Percentiles rank a stretch among this genome's conserved stretches.
Evolutionary conservation across 1,284 basidiomycete species (phyloP).

Genomic region (Malassezia arunalokei): DNA sequence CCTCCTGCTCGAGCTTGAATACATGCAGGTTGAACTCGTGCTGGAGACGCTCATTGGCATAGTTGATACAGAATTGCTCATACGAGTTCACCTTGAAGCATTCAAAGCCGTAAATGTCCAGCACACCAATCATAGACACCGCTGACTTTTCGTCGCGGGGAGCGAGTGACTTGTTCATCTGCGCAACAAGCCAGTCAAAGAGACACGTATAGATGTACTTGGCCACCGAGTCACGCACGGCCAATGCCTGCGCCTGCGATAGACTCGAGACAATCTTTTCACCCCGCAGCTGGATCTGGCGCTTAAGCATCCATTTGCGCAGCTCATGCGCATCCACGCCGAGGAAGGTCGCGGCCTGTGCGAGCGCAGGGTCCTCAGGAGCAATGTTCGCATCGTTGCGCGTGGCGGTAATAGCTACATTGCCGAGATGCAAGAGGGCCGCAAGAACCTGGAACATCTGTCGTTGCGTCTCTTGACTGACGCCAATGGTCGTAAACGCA

Average conservation of each 20-base stretch:
- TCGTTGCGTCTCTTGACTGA: constrained; percentile 94
- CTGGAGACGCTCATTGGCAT: constrained; percentile 81
- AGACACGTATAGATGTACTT: constrained; percentile 98
- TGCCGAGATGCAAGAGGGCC: constrained; percentile 86
- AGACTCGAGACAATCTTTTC: constrained; percentile 89
- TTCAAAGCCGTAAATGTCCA: constrained; percentile 58
- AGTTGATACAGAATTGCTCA: constrained; percentile 99
- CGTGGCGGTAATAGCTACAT: constrained; percentile 72
- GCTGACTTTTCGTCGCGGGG: constrained; percentile 73
- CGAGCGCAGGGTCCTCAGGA: constrained; percentile 69
- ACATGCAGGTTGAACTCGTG: constrained; percentile 66
- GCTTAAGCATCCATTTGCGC: constrained; percentile 98
- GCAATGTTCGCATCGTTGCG: constrained; percentile 74
- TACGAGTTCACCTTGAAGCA: constrained; percentile 63
- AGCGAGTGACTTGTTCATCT: constrained; percentile 88
- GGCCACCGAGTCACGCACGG: constrained; percentile 88
- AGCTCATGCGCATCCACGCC: constrained; percentile 86
- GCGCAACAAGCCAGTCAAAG: constrained; percentile 95
- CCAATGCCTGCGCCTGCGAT: constrained; percentile 77
- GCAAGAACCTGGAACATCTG: constrained; percentile 89
- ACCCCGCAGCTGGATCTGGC: constrained; percentile 81
- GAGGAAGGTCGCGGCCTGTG: constrained; percentile 72
- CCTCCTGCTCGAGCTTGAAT: constrained; percentile 81
- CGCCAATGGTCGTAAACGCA: constrained; percentile 89
- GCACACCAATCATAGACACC: constrained; percentile 95